These are phyloP conservation scores for Trichocladium uniseriatum DNA, from an alignment of 495 filamentous ascomycete genomes.

Conservation along the genomic window DNA sequence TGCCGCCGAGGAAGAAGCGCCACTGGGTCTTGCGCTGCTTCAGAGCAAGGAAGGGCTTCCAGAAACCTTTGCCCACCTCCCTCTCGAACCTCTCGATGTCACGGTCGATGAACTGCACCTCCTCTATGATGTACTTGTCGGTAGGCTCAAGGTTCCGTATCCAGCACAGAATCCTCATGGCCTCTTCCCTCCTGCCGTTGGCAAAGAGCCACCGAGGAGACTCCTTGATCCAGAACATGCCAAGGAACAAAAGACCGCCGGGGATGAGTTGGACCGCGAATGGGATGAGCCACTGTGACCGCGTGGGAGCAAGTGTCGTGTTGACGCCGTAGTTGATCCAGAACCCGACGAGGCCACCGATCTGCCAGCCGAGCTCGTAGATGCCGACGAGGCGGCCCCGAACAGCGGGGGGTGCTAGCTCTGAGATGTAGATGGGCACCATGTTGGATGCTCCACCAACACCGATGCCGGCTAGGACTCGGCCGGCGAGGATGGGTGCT, in stretches of 20 bases:
- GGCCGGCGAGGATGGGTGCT: conserved; percentile 49
- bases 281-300: conserved; percentile 47
- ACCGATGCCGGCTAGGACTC: conserved; percentile 45
- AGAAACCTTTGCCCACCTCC: conserved; percentile 54
- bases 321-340: conserved; percentile 56
- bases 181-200: conserved; percentile 46
- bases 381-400: conserved; percentile 51
- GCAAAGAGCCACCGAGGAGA: conserved; percentile 56
- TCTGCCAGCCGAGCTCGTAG: conserved; percentile 65
- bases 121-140: conserved; percentile 58
- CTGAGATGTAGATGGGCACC: conserved; percentile 50
- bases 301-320: conserved; percentile 34
- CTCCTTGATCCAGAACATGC: conserved; percentile 47
- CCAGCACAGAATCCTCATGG: conserved; percentile 52
- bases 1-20: conserved; percentile 57
- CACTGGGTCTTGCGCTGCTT: conserved; percentile 42
- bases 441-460: conserved; percentile 45
- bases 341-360: conserved; percentile 64
- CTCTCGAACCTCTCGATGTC: conserved; percentile 47
- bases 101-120: conserved; percentile 51
- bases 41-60: conserved; percentile 55
- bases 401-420: conserved; percentile 47
- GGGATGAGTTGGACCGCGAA: conserved; percentile 52
- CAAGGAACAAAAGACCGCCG: conserved; percentile 39
- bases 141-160: conserved; percentile 49